A percentile compares a stretch with the other conserved stretches of the same genome.
phyloP scores from a whole-genome alignment of 176 grass and related monocot genomes.

The Lolium perenne region DNA sequence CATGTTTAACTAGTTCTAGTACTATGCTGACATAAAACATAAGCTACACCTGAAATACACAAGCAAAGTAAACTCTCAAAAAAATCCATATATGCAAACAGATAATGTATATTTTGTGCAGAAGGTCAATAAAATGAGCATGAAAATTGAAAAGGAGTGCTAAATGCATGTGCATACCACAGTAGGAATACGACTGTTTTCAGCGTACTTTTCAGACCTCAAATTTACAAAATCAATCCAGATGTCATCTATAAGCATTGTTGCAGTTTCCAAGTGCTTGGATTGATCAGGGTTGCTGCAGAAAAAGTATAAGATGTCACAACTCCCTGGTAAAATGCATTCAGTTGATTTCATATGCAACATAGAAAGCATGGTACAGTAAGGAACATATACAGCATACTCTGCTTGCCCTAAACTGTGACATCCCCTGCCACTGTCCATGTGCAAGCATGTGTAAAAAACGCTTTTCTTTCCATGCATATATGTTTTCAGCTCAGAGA shows the following conservation, averaged over 20 bases:
- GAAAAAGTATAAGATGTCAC: conserved; percentile 33
- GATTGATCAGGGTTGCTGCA: conserved; percentile 98
- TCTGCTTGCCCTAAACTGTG: background rate
- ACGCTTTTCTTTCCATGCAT: conserved; percentile 21
- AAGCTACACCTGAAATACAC: background rate
- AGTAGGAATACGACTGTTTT: conserved; percentile 92
- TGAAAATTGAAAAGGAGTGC: conserved; percentile 18
- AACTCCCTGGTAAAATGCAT: background rate
- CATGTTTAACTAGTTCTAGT: conserved; percentile 6
- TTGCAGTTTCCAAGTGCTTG: conserved; percentile 97
- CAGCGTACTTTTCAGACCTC: conserved; percentile 91
- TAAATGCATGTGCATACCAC: conserved; percentile 64
- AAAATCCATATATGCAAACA: background rate
- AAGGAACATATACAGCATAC: background rate
- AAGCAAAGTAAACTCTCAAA: background rate
- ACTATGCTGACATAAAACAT: background rate
- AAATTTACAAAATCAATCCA: conserved; percentile 99
- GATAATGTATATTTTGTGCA: conserved; percentile 32
- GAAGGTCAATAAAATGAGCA: background rate
- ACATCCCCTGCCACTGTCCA: background rate
- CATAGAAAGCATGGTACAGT: conserved; percentile 13
- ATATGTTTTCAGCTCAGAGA: background rate
- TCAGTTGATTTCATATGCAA: conserved; percentile 1
- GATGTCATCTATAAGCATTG: conserved; percentile 72
- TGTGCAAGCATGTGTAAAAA: background rate